phyloP scores from a whole-genome alignment of 192 early-diverging fungal species.

The Spinellus fusiger region DNA sequence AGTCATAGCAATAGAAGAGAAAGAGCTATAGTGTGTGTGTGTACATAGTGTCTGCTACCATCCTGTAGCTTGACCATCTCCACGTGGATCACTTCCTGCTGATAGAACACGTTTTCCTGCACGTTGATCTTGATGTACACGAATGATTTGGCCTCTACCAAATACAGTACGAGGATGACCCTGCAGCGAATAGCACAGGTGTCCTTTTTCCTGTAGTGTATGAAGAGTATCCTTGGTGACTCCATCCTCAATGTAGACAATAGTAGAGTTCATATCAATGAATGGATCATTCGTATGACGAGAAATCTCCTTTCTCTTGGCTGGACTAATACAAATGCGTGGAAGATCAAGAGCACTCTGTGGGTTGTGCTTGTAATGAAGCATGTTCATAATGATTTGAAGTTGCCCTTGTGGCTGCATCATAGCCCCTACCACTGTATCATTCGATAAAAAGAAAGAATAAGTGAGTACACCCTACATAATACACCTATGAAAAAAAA shows the following conservation, averaged over 20 bases:
- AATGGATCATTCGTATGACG: slow-evolving; percentile 16
- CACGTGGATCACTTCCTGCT: slow-evolving; percentile 53
- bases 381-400: slow-evolving; percentile 66
- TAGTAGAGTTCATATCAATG: slow-evolving; percentile 12
- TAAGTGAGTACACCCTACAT: background rate
- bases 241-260: slow-evolving; percentile 62
- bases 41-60: slow-evolving; percentile 26
- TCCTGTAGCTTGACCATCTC: slow-evolving; percentile 51
- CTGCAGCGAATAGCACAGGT: slow-evolving; percentile 40
- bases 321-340: slow-evolving; percentile 55
- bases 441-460: slow-evolving; percentile 12
- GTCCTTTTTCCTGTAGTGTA: slow-evolving; percentile 51
- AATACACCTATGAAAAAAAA: too few species aligned
- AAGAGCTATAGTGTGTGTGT: background rate
- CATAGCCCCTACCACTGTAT: slow-evolving; percentile 66
- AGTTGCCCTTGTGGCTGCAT: slow-evolving; percentile 85
- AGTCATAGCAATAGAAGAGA: background rate
- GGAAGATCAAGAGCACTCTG: slow-evolving; percentile 67
- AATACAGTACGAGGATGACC: slow-evolving; percentile 50
- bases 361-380: slow-evolving; percentile 49
- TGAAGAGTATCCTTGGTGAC: slow-evolving; percentile 34
- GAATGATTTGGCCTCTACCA: slow-evolving; percentile 75
- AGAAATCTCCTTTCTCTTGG: slow-evolving; percentile 13
- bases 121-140: slow-evolving; percentile 25
- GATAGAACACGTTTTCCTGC: slow-evolving; percentile 38